These are phyloP conservation scores for Paspalum notatum DNA, from an alignment of 176 grass and related monocot species.

Conservation along the genomic window DNA sequence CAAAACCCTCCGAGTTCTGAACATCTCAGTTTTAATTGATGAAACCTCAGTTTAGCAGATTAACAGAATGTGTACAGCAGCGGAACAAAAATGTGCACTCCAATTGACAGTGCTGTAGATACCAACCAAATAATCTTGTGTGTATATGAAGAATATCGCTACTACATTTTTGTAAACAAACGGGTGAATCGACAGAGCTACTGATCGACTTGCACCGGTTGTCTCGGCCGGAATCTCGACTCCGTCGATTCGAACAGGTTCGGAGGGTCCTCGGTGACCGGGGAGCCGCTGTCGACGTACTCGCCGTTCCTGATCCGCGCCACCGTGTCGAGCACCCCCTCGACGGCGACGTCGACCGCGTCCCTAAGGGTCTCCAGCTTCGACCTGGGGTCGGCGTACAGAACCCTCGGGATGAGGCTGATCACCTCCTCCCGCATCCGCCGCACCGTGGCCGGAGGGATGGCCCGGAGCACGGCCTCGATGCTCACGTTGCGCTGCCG, in stretches of 20 bases:
- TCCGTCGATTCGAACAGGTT: not conserved
- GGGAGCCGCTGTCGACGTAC: not conserved
- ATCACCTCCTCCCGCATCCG: slow-evolving; percentile 52
- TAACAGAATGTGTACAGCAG: not conserved
- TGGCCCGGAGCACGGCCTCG: slow-evolving; percentile 44
- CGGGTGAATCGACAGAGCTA: not conserved
- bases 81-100: not conserved
- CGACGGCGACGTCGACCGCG: slow-evolving; percentile 55
- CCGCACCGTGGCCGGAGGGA: slow-evolving; percentile 37
- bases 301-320: not conserved
- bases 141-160: not conserved
- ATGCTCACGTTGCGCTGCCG: slow-evolving; percentile 48
- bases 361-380: slow-evolving; percentile 51
- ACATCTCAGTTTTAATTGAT: not conserved
- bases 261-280: slow-evolving; percentile 2
- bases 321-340: slow-evolving; percentile 38
- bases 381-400: slow-evolving; percentile 48
- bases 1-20: too few species aligned
- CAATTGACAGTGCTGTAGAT: not conserved
- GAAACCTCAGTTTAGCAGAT: not conserved
- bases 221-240: slow-evolving; percentile 4
- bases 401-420: slow-evolving; percentile 37
- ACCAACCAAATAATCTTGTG: not conserved
- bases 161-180: too few species aligned
- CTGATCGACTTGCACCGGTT: not conserved